These are phyloP conservation scores for Thuidium tamariscinum DNA, from an alignment of 225 moss, liverwort and hornwort species.

Conservation along the genomic window DNA sequence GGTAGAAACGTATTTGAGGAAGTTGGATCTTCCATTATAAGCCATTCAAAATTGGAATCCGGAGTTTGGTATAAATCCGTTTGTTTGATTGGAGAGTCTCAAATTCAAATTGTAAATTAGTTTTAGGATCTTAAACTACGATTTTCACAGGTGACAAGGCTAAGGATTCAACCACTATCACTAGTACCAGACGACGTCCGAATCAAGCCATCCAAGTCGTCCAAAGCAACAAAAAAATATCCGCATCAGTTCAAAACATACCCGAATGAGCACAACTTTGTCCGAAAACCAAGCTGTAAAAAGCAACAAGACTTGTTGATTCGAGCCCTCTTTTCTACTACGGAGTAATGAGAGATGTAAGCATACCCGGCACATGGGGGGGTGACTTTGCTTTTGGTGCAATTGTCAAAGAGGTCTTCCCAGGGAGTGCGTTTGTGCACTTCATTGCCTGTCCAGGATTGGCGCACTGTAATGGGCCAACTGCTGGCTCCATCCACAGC, in stretches of 20 bases:
- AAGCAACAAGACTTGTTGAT: not conserved
- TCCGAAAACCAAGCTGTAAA: not conserved
- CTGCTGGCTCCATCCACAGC: slow-evolving; percentile 53
- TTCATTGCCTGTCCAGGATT: slow-evolving; percentile 45
- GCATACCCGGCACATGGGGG: slow-evolving; percentile 50
- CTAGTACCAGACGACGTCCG: not conserved
- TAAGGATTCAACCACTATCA: not conserved
- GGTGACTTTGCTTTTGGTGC: slow-evolving; percentile 26
- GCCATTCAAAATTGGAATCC: not conserved
- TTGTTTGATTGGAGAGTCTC: not conserved
- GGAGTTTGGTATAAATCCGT: not conserved
- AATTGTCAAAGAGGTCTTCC: slow-evolving; percentile 48
- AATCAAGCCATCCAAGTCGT: not conserved
- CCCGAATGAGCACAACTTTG: not conserved
- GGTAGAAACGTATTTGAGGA: not conserved
- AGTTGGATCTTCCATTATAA: not conserved
- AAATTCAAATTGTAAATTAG: not conserved
- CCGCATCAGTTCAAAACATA: not conserved
- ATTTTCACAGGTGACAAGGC: not conserved
- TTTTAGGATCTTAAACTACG: not conserved
- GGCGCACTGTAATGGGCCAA: slow-evolving; percentile 56
- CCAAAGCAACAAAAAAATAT: not conserved
- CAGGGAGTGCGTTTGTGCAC: slow-evolving; percentile 56
- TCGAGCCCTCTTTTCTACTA: not conserved
- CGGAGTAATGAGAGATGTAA: not conserved